Evolutionary conservation across 2,329 filamentous ascomycete genomes (phyloP), one percentile per base, ranked within the genome.

Genomic region (Epichloe baconii): DNA sequence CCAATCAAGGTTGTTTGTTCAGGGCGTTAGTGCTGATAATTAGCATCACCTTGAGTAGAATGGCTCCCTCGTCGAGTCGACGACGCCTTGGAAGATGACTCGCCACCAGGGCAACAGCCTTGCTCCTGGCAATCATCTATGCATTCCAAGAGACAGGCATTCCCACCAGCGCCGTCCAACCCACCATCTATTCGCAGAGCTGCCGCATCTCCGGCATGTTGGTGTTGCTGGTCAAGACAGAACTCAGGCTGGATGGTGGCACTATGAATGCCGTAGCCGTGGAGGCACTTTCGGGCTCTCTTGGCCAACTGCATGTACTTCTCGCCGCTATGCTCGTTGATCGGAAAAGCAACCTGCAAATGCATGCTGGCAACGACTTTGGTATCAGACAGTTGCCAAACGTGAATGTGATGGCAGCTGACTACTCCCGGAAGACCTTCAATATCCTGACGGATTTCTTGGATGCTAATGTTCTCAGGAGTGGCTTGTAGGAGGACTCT

Each of bases 211-310:
- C 67, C 64, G 14, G 64, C 58, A 40, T 70, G 68, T 51, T 61
- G 64, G 55, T 73, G 75, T 48, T 67, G 65, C 41, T 69, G 62
- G 56, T 79, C 78, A 26, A 79, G 66, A 55, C 79, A 82, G 59
- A 83, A 98, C 67, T 98, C 93, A 5, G 93, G 93, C 68, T 98
- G 93, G 59, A 98, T 97, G 12, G 93, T 98, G 37, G 89, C 91
- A 38, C 87, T 94, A 71, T 98, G 93, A 57, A 98, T 97, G 51
- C 93, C 91, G 60, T 95, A 96, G 37, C 82, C 90, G 67, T 98
- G 93, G 3, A 98, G 80, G 62, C 93, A 98, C 62, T 83, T 83
- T 46, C 90, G 79, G 17, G 94, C 86, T 52, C 85, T 82, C 53
- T 81, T 82, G 19, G 91, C 88, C 40, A 98, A 78, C 56, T 83